Base-by-base conservation (phyloP, 345 rosid genomes). In the Camelina neglecta region DNA sequence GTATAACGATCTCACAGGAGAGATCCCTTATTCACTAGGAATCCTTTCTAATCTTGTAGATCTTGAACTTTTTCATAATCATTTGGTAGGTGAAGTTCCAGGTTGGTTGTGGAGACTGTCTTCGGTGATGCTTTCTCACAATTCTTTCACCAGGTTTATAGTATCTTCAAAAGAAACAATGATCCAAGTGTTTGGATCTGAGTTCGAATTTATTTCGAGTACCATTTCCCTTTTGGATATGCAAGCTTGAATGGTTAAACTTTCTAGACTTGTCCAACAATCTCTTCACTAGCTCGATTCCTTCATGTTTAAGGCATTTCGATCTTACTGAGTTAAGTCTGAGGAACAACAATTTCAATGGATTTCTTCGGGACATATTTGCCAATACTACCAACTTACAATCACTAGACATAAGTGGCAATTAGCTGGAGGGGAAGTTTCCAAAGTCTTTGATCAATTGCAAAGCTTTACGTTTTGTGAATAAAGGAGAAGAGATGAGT, bases 211-310 rank as follows among this genome's bases (percentile, higher is more conserved):
- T 53, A 7, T 26, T 72, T 11, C 35, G 13, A 62, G 76, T 45
- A 1, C 54, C 60, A 10, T 51, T 62, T 16, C 90, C 88, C 0
- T 1, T 4, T 0, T 82, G 84, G 18, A 8, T 85, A 4, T 86
- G 88, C 84, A 77, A 13, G 16, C 56, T 59, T 1, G 2, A 1
- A 4, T 0, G 0, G 50, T 75, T 86, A 2, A 2, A 8, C 62
- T 72, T 81, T 7, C 80, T 88, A 24, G 83, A 84, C 48, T 3
- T 84, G 56, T 88, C 92, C 0, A 26, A 59, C 50, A 88, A 88
- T 61, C 35, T 13, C 6, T 74, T 88, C 70, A 65, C 0, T 8
- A 83, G 85, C 23, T 3, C 2, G 0, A 58, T 88, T 24, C 90
- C 85, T 16, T 7, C 16, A 38, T 79, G 86, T 65, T 33, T 79